Evolutionary conservation across 192 early-diverging fungal species (phyloP).

Genomic region (Coemansia sp.): DNA sequence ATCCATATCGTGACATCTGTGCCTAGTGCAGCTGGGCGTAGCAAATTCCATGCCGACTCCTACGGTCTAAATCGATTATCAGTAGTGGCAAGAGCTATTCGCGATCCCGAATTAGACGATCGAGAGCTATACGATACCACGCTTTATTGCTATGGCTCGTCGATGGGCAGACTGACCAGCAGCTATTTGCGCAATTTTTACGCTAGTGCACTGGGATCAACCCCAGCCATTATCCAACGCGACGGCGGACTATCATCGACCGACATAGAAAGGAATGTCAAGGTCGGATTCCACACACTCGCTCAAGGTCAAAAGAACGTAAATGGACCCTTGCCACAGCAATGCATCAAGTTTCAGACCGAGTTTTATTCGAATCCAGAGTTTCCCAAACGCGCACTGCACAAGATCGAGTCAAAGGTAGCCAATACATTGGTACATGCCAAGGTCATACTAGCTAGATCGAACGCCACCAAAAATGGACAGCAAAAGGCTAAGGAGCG

Average conservation of each 20-base stretch:
- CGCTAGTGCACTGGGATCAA: constrained; percentile 13
- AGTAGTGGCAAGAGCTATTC: constrained; percentile 26
- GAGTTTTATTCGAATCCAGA: constrained; percentile 6
- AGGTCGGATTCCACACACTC: constrained; percentile 41
- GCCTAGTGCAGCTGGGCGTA: constrained; percentile 41
- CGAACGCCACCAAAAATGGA: background rate
- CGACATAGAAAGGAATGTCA: background rate
- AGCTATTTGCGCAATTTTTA: constrained; percentile 29
- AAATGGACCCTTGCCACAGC: constrained; percentile 9
- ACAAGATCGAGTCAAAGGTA: constrained; percentile 22
- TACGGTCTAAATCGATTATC: constrained; percentile 60
- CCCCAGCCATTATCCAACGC: background rate
- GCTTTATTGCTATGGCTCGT: constrained; percentile 48
- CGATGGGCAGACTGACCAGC: constrained; percentile 26
- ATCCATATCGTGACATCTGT: constrained; percentile 62
- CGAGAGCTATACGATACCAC: background rate
- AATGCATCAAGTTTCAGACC: constrained; percentile 20
- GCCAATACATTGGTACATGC: constrained; percentile 22
- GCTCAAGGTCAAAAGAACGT: constrained; percentile 24
- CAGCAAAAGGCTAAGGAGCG: background rate
- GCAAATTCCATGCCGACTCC: constrained; percentile 21
- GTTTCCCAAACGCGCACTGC: constrained; percentile 14
- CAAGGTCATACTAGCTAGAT: constrained; percentile 32
- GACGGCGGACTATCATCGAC: background rate
- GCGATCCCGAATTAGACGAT: background rate